Evolutionary conservation across 495 filamentous ascomycete genomes (phyloP).

Genomic region (Chlorociboria aeruginascens): DNA sequence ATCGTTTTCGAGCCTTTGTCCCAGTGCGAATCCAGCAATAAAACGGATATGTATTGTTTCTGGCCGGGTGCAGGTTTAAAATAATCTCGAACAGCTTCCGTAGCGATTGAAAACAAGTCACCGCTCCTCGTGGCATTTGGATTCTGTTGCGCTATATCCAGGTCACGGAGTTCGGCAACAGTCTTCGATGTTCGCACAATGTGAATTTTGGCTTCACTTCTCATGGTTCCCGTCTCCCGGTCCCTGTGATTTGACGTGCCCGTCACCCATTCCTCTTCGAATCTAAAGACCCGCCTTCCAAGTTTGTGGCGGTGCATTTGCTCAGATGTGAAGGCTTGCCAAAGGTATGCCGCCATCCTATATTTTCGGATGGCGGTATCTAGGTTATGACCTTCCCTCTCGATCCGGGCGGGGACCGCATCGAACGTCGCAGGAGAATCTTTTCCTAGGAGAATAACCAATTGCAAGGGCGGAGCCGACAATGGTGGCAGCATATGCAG

Average conservation of each 20-base stretch:
- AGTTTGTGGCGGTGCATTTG: slow-evolving; percentile 86
- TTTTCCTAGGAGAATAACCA: slow-evolving; percentile 73
- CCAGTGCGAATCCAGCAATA: slow-evolving; percentile 82
- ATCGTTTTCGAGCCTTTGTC: slow-evolving; percentile 57
- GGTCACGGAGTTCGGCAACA: slow-evolving; percentile 65
- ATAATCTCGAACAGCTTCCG: slow-evolving; percentile 60
- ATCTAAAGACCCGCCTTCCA: slow-evolving; percentile 71
- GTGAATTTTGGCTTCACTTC: slow-evolving; percentile 83
- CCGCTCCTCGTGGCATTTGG: slow-evolving; percentile 50
- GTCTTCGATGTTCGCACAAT: slow-evolving; percentile 74
- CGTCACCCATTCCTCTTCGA: slow-evolving; percentile 86
- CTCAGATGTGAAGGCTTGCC: slow-evolving; percentile 91
- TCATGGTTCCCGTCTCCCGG: slow-evolving; percentile 52
- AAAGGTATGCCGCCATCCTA: slow-evolving; percentile 83
- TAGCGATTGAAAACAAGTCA: slow-evolving; percentile 62
- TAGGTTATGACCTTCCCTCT: slow-evolving; percentile 69
- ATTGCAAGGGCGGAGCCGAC: slow-evolving; percentile 65
- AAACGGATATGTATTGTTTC: slow-evolving; percentile 71
- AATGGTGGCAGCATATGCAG: slow-evolving; percentile 75
- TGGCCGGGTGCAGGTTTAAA: slow-evolving; percentile 65
- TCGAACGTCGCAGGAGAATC: slow-evolving; percentile 85
- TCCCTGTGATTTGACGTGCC: slow-evolving; percentile 66
- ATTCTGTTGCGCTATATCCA: slow-evolving; percentile 73
- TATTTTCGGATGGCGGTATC: slow-evolving; percentile 76
- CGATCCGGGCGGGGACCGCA: slow-evolving; percentile 58